phyloP scores from a whole-genome alignment of 345 rosid species.

The Gossypium herbaceum region DNA sequence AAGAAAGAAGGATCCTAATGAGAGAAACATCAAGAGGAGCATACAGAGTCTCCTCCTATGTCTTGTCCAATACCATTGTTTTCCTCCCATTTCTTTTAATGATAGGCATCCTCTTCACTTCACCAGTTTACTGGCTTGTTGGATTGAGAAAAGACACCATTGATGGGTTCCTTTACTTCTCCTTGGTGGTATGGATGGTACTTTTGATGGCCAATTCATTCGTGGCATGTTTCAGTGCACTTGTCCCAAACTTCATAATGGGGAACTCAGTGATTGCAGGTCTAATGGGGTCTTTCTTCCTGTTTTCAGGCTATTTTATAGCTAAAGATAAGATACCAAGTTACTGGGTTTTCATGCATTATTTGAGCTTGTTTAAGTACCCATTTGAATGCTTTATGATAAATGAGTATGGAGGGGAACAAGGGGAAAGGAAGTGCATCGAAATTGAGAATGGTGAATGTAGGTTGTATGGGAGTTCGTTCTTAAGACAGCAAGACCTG shows the following conservation, averaged over 20 bases:
- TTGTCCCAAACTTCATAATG: constrained; percentile 91
- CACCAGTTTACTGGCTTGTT: constrained; percentile 86
- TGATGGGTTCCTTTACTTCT: constrained; percentile 67
- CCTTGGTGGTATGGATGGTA: constrained; percentile 72
- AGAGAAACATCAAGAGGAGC: constrained; percentile 82
- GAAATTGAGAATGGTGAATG: constrained; percentile 34
- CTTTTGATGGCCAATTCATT: constrained; percentile 79
- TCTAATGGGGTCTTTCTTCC: constrained; percentile 88
- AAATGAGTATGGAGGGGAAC: constrained; percentile 67
- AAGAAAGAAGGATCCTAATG: constrained; percentile 74
- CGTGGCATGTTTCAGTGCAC: constrained; percentile 86
- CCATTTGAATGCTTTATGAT: constrained; percentile 78
- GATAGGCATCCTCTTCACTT: constrained; percentile 58
- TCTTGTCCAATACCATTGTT: constrained; percentile 57
- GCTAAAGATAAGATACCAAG: constrained; percentile 57
- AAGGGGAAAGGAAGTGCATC: constrained; percentile 41
- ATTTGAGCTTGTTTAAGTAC: constrained; percentile 71
- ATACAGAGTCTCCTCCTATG: constrained; percentile 68
- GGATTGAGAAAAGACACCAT: constrained; percentile 51
- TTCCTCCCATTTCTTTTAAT: constrained; percentile 72
- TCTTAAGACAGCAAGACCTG: constrained; percentile 52
- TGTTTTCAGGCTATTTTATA: constrained; percentile 83
- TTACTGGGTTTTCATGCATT: constrained; percentile 90
- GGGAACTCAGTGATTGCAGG: constrained; percentile 88
- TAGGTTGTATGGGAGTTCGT: constrained; percentile 38